Conservation (phyloP, 1,284 basidiomycete species). For the Ceratobasidium sp. region DNA sequence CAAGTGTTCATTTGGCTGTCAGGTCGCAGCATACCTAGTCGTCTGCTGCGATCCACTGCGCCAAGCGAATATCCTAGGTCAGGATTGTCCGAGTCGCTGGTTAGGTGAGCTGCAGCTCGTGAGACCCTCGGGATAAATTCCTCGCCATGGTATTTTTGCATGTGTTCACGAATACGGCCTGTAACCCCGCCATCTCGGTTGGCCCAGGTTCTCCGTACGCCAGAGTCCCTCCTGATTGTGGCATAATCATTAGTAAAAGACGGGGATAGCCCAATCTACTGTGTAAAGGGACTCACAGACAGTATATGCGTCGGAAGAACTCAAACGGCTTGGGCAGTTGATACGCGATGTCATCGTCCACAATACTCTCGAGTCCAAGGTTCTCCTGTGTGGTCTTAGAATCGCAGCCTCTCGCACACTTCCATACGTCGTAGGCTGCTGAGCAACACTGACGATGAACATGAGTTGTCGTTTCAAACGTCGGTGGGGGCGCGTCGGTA, state of each 20-base stretch:
- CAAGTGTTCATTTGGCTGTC: background rate
- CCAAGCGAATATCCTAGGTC: conserved; percentile 4
- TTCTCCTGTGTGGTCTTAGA: background rate
- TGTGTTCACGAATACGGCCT: conserved; percentile 6
- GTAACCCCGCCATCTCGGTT: conserved; percentile 14
- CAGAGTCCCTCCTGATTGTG: background rate
- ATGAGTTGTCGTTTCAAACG: no score
- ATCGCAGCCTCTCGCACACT: background rate
- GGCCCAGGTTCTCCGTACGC: background rate
- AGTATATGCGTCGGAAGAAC: conserved; percentile 1
- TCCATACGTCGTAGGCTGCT: background rate
- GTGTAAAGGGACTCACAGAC: background rate
- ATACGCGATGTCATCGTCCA: background rate
- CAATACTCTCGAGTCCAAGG: background rate
- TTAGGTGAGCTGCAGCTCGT: background rate
- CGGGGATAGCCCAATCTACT: background rate
- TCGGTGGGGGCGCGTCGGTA: no score
- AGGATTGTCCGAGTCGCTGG: background rate
- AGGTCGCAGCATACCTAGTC: background rate
- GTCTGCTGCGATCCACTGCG: conserved; percentile 8
- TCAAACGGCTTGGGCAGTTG: background rate
- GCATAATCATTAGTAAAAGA: background rate
- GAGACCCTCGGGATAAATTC: background rate
- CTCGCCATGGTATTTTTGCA: background rate
- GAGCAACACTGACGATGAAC: no score